These are phyloP conservation scores for Sarocladium strictum DNA, from an alignment of 2,329 filamentous ascomycete species.

Conservation along the genomic window DNA sequence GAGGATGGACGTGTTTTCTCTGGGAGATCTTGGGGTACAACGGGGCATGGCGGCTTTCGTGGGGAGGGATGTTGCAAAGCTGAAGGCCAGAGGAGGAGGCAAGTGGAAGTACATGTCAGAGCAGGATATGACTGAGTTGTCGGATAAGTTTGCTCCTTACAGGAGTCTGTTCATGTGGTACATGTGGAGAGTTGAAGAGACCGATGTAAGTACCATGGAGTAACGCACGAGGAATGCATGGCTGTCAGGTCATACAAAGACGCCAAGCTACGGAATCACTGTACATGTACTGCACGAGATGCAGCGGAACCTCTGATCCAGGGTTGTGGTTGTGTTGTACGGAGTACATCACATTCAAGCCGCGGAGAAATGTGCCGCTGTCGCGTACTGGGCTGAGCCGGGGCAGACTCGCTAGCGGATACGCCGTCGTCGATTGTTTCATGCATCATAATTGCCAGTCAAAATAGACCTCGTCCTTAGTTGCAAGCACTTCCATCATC, in stretches of 20 bases:
- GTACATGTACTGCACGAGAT: background rate
- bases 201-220: slow-evolving; percentile 62
- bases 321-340: background rate
- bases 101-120: slow-evolving; percentile 99
- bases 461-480: no score
- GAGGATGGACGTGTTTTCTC: slow-evolving; percentile 86
- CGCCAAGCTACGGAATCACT: no score
- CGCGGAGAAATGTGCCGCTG: no score
- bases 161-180: slow-evolving; percentile 97
- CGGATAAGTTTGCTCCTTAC: slow-evolving; percentile 78
- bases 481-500: no score
- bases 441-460: no score
- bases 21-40: slow-evolving; percentile 90
- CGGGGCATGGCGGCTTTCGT: slow-evolving; percentile 85
- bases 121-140: slow-evolving; percentile 80
- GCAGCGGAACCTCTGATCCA: no score
- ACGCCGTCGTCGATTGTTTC: no score
- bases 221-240: slow-evolving; percentile 12
- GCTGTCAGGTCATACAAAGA: no score
- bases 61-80: slow-evolving; percentile 74
- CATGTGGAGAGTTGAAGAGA: slow-evolving; percentile 85
- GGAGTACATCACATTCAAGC: no score
- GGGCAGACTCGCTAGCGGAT: no score
- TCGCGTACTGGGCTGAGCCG: no score
- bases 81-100: slow-evolving; percentile 66